Base-by-base conservation (phyloP, 1,284 basidiomycete genomes). In the Leccinum pachyderme region DNA sequence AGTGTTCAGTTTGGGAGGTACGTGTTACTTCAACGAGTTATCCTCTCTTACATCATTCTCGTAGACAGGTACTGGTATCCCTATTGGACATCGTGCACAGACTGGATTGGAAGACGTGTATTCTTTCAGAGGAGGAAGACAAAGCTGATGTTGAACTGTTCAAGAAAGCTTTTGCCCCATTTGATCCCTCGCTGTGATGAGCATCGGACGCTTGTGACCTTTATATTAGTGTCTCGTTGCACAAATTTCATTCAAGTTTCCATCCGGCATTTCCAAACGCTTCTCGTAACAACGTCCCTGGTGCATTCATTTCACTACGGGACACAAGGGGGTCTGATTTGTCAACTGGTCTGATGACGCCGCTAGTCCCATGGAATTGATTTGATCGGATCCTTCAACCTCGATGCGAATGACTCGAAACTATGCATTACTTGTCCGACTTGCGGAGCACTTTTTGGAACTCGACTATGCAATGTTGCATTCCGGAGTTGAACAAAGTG, bases 1-100 rank as follows among this genome's bases (percentile, higher is more conserved):
- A 87, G 87, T 61, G 76, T 98, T 51, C 93, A 97, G 70, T 98
- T 97, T 73, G 95, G 93, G 55, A 83, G 95, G 93, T 95, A 64
- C 65, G 86, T 71, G 37, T 15, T 44, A 11, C n/a, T 58, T 33
- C 31, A 11, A 9, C 29, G 31, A 59, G 28, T 44, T 46, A 22
- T 49, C 28, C 32, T 15, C 54, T 54, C 27, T 52, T 12, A 57
- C 9, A 3, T 6, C 9, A 22, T 53, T 44, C 28, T 46, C 53
- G 24, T 66, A 95, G 93, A 70, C 84, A 89, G 71, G 89, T 91
- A 5, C 68, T 97, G 43, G 89, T 88, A 2, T 77, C 81, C 37
- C 69, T 97, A 24, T 70, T 98, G 49, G 84, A 80, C 8, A 81
- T 86, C 55, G 84, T 86, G 1, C 84, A 94, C 45, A 80, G 95